These are phyloP conservation scores for Suillus subaureus DNA, from an alignment of 768 basidiomycete genomes.

Conservation along the genomic window DNA sequence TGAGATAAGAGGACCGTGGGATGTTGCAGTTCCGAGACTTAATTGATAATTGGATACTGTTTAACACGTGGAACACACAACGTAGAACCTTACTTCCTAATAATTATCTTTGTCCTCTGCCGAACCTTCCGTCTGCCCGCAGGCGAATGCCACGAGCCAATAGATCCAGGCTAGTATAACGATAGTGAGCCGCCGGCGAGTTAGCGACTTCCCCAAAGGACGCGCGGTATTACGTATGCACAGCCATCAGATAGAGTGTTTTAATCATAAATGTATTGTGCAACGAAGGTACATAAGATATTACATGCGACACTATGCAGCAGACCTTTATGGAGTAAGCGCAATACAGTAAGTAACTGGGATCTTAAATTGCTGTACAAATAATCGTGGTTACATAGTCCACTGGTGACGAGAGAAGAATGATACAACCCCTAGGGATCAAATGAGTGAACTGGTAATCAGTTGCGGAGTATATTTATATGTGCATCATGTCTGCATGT, in stretches of 20 bases:
- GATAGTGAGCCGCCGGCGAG: constrained; percentile 6
- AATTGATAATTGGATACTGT: constrained; percentile 39
- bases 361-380: constrained; percentile 31
- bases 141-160: constrained; percentile 15
- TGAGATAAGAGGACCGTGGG: constrained; percentile 90
- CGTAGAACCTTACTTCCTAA: constrained; percentile 24
- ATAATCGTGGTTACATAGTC: constrained; percentile 23
- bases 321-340: constrained; percentile 34
- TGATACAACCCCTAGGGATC: constrained; percentile 9
- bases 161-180: not conserved
- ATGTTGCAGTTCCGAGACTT: constrained; percentile 78
- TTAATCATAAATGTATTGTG: constrained; percentile 21
- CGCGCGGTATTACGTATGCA: constrained; percentile 8
- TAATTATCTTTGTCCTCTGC: constrained; percentile 23
- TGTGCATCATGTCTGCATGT: constrained; percentile 37
- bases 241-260: constrained; percentile 11
- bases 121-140: constrained; percentile 31
- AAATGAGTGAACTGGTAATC: constrained; percentile 7
- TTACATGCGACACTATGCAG: constrained; percentile 40
- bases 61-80: constrained; percentile 26
- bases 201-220: not conserved
- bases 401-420: constrained; percentile 15
- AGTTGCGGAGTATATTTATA: not conserved
- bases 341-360: constrained; percentile 30
- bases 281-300: constrained; percentile 36